phyloP scores from a whole-genome alignment of 306 rosid genomes.

The Cucumis melo region DNA sequence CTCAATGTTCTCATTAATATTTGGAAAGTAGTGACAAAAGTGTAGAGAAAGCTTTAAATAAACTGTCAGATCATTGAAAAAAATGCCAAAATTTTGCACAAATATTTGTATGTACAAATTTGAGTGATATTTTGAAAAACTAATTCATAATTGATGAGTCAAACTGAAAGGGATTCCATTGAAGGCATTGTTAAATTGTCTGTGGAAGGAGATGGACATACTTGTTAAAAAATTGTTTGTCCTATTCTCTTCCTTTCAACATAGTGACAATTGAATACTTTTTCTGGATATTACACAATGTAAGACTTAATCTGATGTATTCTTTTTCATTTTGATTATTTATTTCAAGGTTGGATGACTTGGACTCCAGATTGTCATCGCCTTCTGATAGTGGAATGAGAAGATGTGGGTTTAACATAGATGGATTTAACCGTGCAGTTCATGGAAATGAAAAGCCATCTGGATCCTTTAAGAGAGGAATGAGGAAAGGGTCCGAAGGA shows the following conservation, averaged over 20 bases:
- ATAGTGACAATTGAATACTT: background rate
- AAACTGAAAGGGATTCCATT: background rate
- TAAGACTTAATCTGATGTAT: conserved; percentile 3
- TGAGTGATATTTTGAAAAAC: background rate
- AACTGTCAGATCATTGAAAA: too few relatives aligned
- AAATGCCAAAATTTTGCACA: background rate
- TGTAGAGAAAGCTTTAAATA: too few relatives aligned
- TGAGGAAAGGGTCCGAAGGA: conserved; percentile 93
- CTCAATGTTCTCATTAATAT: background rate
- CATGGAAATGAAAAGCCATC: conserved; percentile 50
- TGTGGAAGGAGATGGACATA: background rate
- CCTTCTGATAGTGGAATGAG: conserved; percentile 55
- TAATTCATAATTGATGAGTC: background rate
- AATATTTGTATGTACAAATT: background rate
- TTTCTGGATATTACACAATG: background rate
- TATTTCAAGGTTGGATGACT: conserved; percentile 59
- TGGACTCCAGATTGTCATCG: conserved; percentile 65
- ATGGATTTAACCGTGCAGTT: conserved; percentile 43
- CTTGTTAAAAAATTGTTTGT: background rate
- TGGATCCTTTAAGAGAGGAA: conserved; percentile 76
- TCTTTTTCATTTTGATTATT: conserved; percentile 11
- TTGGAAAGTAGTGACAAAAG: background rate
- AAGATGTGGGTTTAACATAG: conserved; percentile 56
- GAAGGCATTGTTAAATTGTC: background rate
- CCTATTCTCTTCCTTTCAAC: background rate